These are phyloP conservation scores for Sanghuangporus baumii DNA, from an alignment of 1,284 basidiomycete species.

Conservation along the genomic window DNA sequence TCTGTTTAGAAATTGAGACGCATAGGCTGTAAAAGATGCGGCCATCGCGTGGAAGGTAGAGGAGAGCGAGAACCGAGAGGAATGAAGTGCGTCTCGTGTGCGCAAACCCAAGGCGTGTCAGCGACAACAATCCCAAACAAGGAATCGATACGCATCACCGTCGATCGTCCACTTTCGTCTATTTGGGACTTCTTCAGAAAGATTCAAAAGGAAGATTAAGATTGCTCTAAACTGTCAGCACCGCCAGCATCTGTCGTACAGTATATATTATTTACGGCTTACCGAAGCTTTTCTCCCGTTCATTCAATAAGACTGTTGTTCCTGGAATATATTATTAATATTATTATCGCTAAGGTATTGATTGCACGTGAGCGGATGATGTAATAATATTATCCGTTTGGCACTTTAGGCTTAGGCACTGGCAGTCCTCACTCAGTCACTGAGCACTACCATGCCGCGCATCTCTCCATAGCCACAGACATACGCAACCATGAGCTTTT, in stretches of 20 bases:
- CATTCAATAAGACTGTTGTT: not conserved
- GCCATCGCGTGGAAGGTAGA: constrained; percentile 32
- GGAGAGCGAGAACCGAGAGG: not conserved
- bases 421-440: not conserved
- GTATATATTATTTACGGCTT: too few relatives aligned
- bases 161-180: not conserved
- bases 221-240: not conserved
- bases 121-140: not conserved
- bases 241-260: too few relatives aligned
- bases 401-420: not conserved
- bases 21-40: constrained; percentile 61
- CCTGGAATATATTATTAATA: not conserved
- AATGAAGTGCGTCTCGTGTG: not conserved
- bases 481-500: constrained; percentile 10
- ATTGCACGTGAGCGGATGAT: not conserved
- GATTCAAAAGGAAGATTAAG: too few relatives aligned
- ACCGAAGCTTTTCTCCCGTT: not conserved
- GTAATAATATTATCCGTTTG: not conserved
- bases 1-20: constrained; percentile 58
- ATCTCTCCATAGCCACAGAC: not conserved
- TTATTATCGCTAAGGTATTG: not conserved
- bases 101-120: not conserved
- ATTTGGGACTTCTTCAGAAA: not conserved
- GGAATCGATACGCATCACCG: constrained; percentile 2
- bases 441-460: not conserved